Percentiles rank a stretch among this genome's conserved stretches.
phyloP scores from a whole-genome alignment of 1,139 yeast species.

The Scheffersomyces segobiensis region DNA sequence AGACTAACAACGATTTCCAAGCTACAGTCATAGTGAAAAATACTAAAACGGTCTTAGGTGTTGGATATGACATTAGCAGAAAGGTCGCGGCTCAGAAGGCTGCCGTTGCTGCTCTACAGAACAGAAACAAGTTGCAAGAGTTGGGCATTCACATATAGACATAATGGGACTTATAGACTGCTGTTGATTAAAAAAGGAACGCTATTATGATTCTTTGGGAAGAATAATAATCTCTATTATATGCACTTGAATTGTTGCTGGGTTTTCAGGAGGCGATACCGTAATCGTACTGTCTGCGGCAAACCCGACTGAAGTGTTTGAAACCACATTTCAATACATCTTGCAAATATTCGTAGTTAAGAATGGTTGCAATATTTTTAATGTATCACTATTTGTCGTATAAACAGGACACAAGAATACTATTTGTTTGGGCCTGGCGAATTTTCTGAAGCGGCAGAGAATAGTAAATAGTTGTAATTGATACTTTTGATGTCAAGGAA shows the following conservation, averaged over 20 bases:
- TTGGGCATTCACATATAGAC: slow-evolving; percentile 12
- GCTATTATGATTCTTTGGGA: background rate
- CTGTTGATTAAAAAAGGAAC: background rate
- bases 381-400: no score
- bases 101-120: slow-evolving; percentile 30
- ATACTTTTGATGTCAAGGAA: background rate
- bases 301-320: background rate
- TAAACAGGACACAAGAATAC: no score
- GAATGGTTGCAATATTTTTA: background rate
- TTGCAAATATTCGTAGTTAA: no score
- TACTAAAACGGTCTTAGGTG: slow-evolving; percentile 24
- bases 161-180: background rate
- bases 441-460: background rate
- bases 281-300: no score
- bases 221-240: background rate
- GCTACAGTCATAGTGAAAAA: slow-evolving; percentile 27
- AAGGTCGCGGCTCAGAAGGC: slow-evolving; percentile 33
- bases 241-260: background rate
- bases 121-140: slow-evolving; percentile 16
- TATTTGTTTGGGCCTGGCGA: background rate
- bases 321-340: background rate
- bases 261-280: background rate
- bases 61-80: slow-evolving; percentile 31
- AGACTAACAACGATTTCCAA: slow-evolving; percentile 20
- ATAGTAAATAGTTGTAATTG: background rate